A percentile compares a stretch with the other conserved stretches of the same genome.
phyloP scores from a whole-genome alignment of 352 stramenopile species.

The Plasmopara viticola region DNA sequence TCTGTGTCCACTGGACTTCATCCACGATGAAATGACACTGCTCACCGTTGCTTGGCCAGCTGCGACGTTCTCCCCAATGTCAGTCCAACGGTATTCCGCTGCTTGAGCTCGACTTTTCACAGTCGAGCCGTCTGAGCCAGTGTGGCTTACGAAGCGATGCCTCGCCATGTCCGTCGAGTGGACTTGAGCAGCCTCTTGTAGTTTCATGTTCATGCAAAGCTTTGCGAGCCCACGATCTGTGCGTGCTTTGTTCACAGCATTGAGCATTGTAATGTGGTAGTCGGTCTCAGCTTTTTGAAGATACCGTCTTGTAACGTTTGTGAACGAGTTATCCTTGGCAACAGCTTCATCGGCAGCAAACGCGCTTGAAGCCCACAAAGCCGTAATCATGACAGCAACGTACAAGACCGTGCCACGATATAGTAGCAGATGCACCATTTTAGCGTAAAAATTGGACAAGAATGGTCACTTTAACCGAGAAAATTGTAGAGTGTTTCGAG shows the following conservation, averaged over 20 bases:
- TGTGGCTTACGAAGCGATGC: slow-evolving; percentile 41
- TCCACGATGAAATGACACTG: slow-evolving; percentile 43
- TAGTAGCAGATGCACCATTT: slow-evolving; percentile 16
- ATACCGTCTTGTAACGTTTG: slow-evolving; percentile 4
- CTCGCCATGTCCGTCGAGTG: slow-evolving; percentile 42
- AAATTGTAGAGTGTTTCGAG: too few species aligned
- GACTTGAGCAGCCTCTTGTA: slow-evolving; percentile 21
- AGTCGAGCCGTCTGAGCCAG: slow-evolving; percentile 34
- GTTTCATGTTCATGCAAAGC: slow-evolving; percentile 39
- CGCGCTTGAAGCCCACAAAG: slow-evolving; percentile 3
- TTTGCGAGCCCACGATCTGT: slow-evolving; percentile 23
- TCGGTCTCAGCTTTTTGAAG: slow-evolving; percentile 10
- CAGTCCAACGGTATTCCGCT: slow-evolving; percentile 30
- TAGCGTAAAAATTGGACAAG: not conserved
- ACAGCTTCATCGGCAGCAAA: slow-evolving; percentile 4
- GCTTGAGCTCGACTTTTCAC: slow-evolving; percentile 31
- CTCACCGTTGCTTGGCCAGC: slow-evolving; percentile 34
- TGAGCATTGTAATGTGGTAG: slow-evolving; percentile 29
- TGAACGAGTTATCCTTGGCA: slow-evolving; percentile 1
- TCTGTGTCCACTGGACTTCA: slow-evolving; percentile 39
- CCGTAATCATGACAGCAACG: slow-evolving; percentile 1
- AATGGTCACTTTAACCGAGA: too few species aligned
- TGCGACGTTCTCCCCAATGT: slow-evolving; percentile 46
- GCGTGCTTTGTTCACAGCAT: slow-evolving; percentile 43
- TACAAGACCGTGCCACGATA: slow-evolving; percentile 9